Evolutionary conservation across 139 green algal species (phyloP).

Genomic region (Volvox africanus): DNA sequence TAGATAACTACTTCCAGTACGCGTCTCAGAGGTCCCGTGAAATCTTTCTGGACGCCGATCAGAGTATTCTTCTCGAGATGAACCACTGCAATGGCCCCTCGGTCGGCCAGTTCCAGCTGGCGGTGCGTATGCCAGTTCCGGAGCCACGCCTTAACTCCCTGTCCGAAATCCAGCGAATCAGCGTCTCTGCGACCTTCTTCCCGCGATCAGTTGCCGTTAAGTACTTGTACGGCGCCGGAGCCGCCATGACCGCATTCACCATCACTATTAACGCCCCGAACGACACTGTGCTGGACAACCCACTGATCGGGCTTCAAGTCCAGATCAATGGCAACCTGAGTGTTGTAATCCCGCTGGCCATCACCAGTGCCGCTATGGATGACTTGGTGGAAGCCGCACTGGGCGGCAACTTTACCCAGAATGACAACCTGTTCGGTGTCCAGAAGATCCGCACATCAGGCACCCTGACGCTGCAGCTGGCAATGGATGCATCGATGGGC

Average conservation of each 20-base stretch:
- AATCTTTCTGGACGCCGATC: constrained; percentile 36
- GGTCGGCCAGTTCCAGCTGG: constrained; percentile 1
- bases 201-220: neutral
- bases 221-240: constrained; percentile 44
- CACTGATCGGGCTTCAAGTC: neutral
- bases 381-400: neutral
- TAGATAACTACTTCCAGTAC: constrained; percentile 30
- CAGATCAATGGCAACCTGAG: neutral
- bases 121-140: constrained; percentile 15
- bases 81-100: constrained; percentile 31
- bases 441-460: neutral
- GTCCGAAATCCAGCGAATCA: neutral
- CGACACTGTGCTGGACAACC: neutral
- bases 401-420: neutral
- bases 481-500: neutral
- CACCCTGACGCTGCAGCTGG: neutral
- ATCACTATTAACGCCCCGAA: neutral
- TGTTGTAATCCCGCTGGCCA: neutral
- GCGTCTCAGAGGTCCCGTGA: neutral
- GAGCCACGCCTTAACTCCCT: neutral
- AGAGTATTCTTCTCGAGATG: constrained; percentile 48
- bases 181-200: neutral
- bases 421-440: constrained; percentile 13
- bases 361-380: neutral
- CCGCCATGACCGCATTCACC: neutral